Percentiles rank a stretch among this genome's conserved stretches.
These are phyloP conservation scores for Purshia tridentata DNA, from an alignment of 306 rosid genomes.

Conservation along the genomic window DNA sequence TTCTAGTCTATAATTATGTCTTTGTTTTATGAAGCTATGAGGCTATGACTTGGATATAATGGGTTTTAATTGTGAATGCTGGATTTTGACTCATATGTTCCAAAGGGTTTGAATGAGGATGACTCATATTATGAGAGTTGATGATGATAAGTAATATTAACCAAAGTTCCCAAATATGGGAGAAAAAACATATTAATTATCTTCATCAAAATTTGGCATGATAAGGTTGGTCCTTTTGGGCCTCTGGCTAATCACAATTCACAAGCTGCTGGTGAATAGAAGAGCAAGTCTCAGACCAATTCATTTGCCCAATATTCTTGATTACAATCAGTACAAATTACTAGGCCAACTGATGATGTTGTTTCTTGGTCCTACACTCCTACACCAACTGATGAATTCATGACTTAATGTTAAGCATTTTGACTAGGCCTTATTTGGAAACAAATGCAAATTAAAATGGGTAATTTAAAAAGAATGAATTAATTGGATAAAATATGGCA, in stretches of 20 bases:
- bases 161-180: constrained; percentile 13
- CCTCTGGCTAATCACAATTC: constrained; percentile 13
- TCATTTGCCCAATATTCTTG: background rate
- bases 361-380: background rate
- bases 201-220: constrained; percentile 22
- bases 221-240: constrained; percentile 24
- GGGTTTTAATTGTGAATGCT: constrained; percentile 40
- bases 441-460: too few relatives aligned
- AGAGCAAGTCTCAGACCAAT: background rate
- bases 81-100: constrained; percentile 46
- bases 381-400: background rate
- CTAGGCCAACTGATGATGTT: background rate
- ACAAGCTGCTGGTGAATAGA: constrained; percentile 14
- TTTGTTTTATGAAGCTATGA: constrained; percentile 47
- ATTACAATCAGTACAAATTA: background rate
- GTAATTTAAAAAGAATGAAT: too few relatives aligned
- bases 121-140: constrained; percentile 26
- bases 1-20: constrained; percentile 63
- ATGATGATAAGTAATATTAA: constrained; percentile 7
- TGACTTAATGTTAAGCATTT: background rate
- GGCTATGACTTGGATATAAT: constrained; percentile 52
- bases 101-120: constrained; percentile 2
- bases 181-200: constrained; percentile 11
- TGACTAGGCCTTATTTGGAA: too few relatives aligned
- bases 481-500: too few relatives aligned